Evolutionary conservation across 495 filamentous ascomycete genomes (phyloP).

Genomic region (Neurospora sp.): DNA sequence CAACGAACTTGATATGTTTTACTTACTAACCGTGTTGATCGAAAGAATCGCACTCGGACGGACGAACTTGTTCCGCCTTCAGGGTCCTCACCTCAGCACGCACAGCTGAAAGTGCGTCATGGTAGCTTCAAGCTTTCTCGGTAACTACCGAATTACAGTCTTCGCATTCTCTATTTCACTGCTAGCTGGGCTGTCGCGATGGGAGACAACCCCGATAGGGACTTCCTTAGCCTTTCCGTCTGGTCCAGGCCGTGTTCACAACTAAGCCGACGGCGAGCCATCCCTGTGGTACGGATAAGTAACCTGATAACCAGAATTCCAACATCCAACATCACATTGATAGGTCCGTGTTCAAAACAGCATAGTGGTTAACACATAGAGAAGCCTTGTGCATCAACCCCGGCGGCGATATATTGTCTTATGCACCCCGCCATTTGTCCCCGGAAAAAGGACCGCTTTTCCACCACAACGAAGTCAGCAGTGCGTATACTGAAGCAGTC

Average conservation of each 20-base stretch:
- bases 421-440: slow-evolving; percentile 12
- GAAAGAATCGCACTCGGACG: not conserved
- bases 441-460: slow-evolving; percentile 26
- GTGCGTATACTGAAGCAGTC: not conserved
- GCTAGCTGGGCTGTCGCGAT: not conserved
- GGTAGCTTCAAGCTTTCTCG: not conserved
- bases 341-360: slow-evolving; percentile 1
- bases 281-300: not conserved
- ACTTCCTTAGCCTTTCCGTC: not conserved
- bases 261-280: not conserved
- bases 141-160: not conserved
- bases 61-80: not conserved
- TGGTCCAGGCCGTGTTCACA: not conserved
- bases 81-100: not conserved
- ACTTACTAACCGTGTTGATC: not conserved
- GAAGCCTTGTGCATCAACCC: slow-evolving; percentile 15
- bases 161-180: not conserved
- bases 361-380: slow-evolving; percentile 4
- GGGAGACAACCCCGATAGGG: no score
- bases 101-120: not conserved
- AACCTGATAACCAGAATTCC: slow-evolving; percentile 5
- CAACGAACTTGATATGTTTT: not conserved
- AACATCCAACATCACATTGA: slow-evolving; percentile 10
- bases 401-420: slow-evolving; percentile 19
- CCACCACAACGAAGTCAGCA: slow-evolving; percentile 7